Evolutionary conservation across 2,329 filamentous ascomycete species (phyloP), one percentile per base, ranked within the genome.

Genomic region (Epichloe elymi): DNA sequence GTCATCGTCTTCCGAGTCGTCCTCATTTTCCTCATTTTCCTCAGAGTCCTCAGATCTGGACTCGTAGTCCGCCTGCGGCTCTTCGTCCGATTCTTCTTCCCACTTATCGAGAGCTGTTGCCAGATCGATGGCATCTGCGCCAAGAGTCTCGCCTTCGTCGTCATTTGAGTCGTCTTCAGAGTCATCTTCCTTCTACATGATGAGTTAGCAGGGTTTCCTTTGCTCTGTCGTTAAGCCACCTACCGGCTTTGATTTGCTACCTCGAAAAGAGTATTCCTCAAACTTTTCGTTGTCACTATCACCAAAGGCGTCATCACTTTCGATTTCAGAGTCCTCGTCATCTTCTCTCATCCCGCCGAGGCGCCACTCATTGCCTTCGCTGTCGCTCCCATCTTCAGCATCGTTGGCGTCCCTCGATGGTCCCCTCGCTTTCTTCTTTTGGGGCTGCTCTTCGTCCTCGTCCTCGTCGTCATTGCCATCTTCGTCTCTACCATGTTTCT

Each of bases 231-330:
- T 38, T 5, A 35, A 36, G 42, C 17, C 57, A 46, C 61, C 54
- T 47, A 50, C 47, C 35, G 65, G 63, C 50, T 65, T 67, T 2
- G 66, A 56, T 46, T 67, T 68, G 59, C 70, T 74, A 11, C 75
- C 76, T 1, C 74, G 60, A 54, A 82, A 81, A 0, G 72, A 61
- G 60, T 84, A 94, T 11, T 82, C 86, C 56, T 88, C 81, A 57
- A 95, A 94, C 55, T 76, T 78, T 63, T 95, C 90, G 61, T 93
- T 83, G 61, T 95, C 90, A 60, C 87, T 93, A 57, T 87, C 83
- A 3, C 88, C 87, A 73, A 95, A 88, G 2, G 91, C 90, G 60
- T 94, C 88, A 63, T 83, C 79, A 58, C 77, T 80, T 57, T 83
- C 80, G 49, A 82, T 77, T 53, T 82, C 79, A 5, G 79, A 82